Evolutionary conservation across 208 protist genomes (phyloP).

Genomic region (Acanthamoeba healyi): DNA sequence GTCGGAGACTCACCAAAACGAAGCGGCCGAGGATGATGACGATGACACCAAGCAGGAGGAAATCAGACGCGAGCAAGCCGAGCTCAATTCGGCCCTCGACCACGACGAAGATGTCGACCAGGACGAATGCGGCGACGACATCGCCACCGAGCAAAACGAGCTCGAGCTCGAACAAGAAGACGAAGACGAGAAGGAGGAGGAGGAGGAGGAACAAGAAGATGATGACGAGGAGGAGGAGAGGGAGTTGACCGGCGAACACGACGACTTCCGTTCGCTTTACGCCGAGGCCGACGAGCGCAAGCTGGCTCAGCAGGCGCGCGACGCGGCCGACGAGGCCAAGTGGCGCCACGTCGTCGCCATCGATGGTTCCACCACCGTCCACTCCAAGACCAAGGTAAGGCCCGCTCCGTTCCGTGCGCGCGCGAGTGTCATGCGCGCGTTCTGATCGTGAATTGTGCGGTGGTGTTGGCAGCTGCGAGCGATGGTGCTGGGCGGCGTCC

Average conservation of each 20-base stretch:
- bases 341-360: background rate
- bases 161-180: no score
- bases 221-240: no score
- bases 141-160: no score
- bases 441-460: no score
- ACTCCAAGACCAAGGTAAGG: slow-evolving; percentile 4
- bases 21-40: background rate
- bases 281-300: background rate
- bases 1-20: no score
- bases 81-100: no score
- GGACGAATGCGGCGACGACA: background rate
- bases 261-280: background rate
- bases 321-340: background rate
- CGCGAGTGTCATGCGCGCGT: background rate
- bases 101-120: background rate
- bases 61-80: no score
- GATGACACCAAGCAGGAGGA: no score
- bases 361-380: background rate
- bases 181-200: no score
- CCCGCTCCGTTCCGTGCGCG: background rate
- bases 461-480: background rate
- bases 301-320: background rate
- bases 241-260: background rate
- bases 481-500: background rate
- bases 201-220: no score